A percentile compares a stretch with the other conserved stretches of the same genome.
Evolutionary conservation across 1,139 yeast genomes (phyloP).

Genomic region (Suhomyces yuchorum): DNA sequence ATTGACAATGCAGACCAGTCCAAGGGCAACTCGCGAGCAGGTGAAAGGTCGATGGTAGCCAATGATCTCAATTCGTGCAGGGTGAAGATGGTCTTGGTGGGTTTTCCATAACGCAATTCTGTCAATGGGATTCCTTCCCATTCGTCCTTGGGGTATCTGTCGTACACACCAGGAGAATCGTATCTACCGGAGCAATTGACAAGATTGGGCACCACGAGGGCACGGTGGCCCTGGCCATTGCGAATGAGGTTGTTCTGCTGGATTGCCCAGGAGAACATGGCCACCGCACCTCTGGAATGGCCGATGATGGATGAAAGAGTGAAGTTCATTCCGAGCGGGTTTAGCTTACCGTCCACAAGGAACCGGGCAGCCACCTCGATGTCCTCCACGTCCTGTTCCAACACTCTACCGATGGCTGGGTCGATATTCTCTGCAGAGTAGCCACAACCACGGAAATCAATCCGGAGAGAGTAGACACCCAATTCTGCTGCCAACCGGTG

Average conservation of each 20-base stretch:
- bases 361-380: constrained; percentile 56
- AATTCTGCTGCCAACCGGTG: constrained; percentile 55
- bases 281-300: constrained; percentile 81
- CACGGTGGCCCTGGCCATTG: constrained; percentile 28
- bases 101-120: constrained; percentile 51
- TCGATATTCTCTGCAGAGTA: constrained; percentile 60
- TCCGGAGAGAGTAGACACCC: constrained; percentile 68
- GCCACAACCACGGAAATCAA: constrained; percentile 89
- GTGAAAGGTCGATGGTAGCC: constrained; percentile 51
- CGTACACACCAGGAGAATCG: constrained; percentile 37
- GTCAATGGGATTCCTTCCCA: constrained; percentile 31
- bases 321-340: constrained; percentile 42
- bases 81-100: constrained; percentile 42
- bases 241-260: constrained; percentile 38
- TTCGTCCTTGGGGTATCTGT: constrained; percentile 31
- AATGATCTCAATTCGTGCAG: constrained; percentile 56
- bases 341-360: constrained; percentile 36
- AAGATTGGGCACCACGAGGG: constrained; percentile 57
- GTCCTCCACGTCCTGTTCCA: constrained; percentile 69
- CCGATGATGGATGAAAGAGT: constrained; percentile 59
- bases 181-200: constrained; percentile 76
- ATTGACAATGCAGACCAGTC: constrained; percentile 62
- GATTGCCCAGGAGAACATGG: constrained; percentile 75
- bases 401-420: constrained; percentile 50
- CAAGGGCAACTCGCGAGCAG: constrained; percentile 44